phyloP scores from a whole-genome alignment of 305 asterid genomes.

The Plantago coronopus region DNA sequence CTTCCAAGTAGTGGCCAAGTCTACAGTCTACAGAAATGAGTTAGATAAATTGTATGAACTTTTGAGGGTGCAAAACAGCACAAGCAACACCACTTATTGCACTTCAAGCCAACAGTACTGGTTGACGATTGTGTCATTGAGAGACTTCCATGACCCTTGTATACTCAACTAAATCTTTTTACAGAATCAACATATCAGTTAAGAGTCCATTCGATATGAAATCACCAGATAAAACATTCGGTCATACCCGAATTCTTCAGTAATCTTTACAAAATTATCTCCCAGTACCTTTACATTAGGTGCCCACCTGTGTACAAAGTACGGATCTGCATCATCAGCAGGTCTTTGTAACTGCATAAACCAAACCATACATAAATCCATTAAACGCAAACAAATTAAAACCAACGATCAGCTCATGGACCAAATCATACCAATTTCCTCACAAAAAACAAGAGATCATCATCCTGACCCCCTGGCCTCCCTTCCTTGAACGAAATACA shows the following conservation, averaged over 20 bases:
- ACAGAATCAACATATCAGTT: too few species aligned
- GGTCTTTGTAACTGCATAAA: slow-evolving; percentile 40
- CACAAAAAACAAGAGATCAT: slow-evolving; percentile 89
- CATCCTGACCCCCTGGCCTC: slow-evolving; percentile 88
- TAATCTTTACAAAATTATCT: slow-evolving; percentile 15
- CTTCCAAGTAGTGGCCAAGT: too few species aligned
- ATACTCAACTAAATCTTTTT: too few species aligned
- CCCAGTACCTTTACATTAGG: slow-evolving; percentile 70
- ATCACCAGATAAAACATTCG: not conserved
- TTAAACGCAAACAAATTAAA: slow-evolving; percentile 12
- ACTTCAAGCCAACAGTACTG: too few species aligned
- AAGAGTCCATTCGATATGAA: too few species aligned
- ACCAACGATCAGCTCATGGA: slow-evolving; percentile 14
- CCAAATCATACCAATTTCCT: slow-evolving; percentile 51
- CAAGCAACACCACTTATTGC: too few species aligned
- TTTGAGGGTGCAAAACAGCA: too few species aligned
- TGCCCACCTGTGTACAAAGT: slow-evolving; percentile 99
- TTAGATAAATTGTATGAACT: too few species aligned
- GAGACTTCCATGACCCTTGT: too few species aligned
- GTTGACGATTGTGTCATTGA: too few species aligned
- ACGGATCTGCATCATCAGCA: slow-evolving; percentile 53
- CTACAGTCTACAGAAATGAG: too few species aligned
- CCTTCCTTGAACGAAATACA: slow-evolving; percentile 64
- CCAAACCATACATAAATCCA: slow-evolving; percentile 31
- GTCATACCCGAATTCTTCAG: slow-evolving; percentile 9